Conservation (phyloP, 2,329 filamentous ascomycete genomes). For the Lasiodiplodia sp. region DNA sequence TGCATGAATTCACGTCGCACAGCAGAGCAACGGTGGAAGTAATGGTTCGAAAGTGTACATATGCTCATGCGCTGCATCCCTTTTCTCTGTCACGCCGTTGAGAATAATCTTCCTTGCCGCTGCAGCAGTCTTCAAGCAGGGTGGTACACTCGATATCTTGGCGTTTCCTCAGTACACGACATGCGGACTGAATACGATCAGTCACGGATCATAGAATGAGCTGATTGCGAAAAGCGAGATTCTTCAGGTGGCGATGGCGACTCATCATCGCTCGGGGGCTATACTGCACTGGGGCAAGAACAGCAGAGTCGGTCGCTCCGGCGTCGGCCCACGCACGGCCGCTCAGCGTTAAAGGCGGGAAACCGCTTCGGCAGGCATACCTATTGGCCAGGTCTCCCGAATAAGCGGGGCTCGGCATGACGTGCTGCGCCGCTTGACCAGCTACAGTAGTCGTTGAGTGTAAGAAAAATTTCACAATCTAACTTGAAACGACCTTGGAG, state of each 20-base stretch:
- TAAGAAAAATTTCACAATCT: not conserved
- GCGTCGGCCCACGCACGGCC: not conserved
- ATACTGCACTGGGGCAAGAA: not conserved
- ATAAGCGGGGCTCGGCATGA: not conserved
- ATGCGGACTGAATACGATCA: too few species aligned
- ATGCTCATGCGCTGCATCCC: too few species aligned
- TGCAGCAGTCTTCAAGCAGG: too few species aligned
- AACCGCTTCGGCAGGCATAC: not conserved
- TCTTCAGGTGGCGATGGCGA: not conserved
- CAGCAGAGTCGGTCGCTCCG: not conserved
- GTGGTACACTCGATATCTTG: too few species aligned
- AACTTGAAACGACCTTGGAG: not conserved
- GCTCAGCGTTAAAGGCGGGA: not conserved
- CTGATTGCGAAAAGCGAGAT: not conserved
- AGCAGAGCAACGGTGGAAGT: too few species aligned
- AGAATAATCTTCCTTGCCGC: too few species aligned
- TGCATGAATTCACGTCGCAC: too few species aligned
- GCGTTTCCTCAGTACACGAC: too few species aligned
- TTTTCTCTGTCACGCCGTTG: too few species aligned
- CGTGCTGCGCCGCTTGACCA: constrained; percentile 7
- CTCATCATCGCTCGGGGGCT: not conserved
- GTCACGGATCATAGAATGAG: too few species aligned
- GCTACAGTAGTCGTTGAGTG: not conserved
- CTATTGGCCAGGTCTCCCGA: not conserved
- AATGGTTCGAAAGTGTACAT: too few species aligned